Conservation (phyloP, 2,329 filamentous ascomycete genomes). For the Ceratocystis huliohia region DNA sequence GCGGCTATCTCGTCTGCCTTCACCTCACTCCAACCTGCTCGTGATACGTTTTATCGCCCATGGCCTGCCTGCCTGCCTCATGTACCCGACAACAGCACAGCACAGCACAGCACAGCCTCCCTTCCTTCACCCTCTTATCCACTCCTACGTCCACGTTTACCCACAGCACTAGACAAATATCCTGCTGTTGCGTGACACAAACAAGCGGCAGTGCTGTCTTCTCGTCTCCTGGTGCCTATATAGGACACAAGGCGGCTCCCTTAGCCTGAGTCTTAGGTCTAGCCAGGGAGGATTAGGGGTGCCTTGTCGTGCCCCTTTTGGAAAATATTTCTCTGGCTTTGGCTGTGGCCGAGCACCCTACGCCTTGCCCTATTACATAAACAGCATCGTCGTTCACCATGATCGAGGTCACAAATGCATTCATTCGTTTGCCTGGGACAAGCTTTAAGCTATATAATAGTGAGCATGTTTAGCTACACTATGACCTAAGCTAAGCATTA, state of each 20-base stretch:
- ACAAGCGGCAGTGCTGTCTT: background rate
- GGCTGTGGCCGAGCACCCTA: no score
- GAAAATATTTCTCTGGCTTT: no score
- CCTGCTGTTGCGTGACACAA: background rate
- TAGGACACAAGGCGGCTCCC: no score
- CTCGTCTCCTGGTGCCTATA: no score
- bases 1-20: no score
- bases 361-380: no score
- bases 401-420: background rate
- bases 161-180: background rate
- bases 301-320: no score
- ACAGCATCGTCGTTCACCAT: background rate
- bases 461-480: background rate
- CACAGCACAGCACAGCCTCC: constrained; percentile 4
- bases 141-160: background rate
- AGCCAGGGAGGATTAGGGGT: no score
- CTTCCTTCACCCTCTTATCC: background rate
- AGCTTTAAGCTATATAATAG: background rate
- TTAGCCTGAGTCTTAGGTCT: no score
- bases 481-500: background rate
- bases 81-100: no score
- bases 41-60: background rate
- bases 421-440: background rate
- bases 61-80: background rate
- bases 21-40: background rate